Evolutionary conservation across 2,329 filamentous ascomycete species (phyloP), one percentile per base, ranked within the genome.

Genomic region (Hypoxylon sp.): DNA sequence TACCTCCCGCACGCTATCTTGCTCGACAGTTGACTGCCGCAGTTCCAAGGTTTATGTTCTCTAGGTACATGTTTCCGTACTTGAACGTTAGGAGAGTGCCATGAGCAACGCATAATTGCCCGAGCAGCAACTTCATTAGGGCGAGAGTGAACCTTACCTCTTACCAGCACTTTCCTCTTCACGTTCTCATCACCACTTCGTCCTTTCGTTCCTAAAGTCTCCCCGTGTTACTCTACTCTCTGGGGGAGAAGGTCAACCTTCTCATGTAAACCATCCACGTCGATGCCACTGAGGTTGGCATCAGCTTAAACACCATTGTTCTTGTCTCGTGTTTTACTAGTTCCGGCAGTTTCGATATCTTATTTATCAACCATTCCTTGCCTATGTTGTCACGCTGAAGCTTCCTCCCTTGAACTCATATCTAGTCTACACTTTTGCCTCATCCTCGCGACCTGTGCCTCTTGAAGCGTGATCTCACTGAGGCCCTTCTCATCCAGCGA

Each of bases 101-200:
- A 36, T 36, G 34, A 14, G 13, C 14, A 14, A 41, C 13, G 34
- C 34, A 36, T 21, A 45, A 45, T n/a, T n/a, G n/a, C n/a, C 11
- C 11, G 9, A 21, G 13, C 23, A 46, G 23, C 43, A 43, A 43
- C 38, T 10, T 25, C 43, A 46, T 19, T 13, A 14, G 19, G 43
- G 11, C 36, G 5, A 7, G 36, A n/a, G 36, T 38, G 36, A 38
- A 38, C n/a, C n/a, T 6, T 41, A 6, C 38, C 38, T 43, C 19
- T 11, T 11, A 43, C 21, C 7, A 43, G 9, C 38, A 19, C 34
- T 6, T 46, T 23, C 13, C 2, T 49, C 7, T 23, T 48, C 45
- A 10, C 45, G 10, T 49, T 49, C 45, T 28, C 45, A 30, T 49
- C 45, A 28, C 21, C 45, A 49, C 45, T 13, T 49, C 19, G 17